These are phyloP conservation scores for Tolypocladium nubicola DNA, from an alignment of 2,329 filamentous ascomycete species.

Conservation along the genomic window DNA sequence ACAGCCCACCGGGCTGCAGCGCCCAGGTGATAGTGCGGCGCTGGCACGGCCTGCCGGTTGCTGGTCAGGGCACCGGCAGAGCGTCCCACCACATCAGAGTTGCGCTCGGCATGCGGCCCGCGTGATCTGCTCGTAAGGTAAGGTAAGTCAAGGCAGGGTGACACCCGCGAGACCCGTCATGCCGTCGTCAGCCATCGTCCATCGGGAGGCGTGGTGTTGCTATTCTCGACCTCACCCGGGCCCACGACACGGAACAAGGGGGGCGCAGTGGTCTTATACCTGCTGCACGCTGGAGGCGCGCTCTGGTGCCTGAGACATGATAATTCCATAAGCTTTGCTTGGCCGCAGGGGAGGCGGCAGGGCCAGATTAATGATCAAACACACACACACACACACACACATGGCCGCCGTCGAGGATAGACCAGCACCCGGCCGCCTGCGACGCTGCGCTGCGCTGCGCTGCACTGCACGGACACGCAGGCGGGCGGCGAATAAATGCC, in stretches of 20 bases:
- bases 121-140: neutral
- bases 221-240: neutral
- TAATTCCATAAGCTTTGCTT: neutral
- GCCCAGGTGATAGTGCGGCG: neutral
- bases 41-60: neutral
- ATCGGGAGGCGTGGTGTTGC: neutral
- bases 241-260: neutral
- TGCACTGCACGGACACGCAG: neutral
- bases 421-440: neutral
- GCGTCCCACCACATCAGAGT: neutral
- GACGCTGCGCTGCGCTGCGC: neutral
- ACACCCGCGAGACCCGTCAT: neutral
- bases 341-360: neutral
- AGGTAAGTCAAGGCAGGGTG: neutral
- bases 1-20: neutral
- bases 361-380: neutral
- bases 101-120: neutral
- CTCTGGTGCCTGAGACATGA: neutral
- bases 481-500: neutral
- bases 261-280: neutral
- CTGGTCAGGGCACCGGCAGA: neutral
- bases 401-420: neutral
- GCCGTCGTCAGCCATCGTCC: neutral
- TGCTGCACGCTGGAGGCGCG: neutral
- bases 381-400: too few species aligned